A percentile compares a stretch with the other conserved stretches of the same genome.
These are phyloP conservation scores for Lachancea mirantina DNA, from an alignment of 805 yeast species.

Conservation along the genomic window DNA sequence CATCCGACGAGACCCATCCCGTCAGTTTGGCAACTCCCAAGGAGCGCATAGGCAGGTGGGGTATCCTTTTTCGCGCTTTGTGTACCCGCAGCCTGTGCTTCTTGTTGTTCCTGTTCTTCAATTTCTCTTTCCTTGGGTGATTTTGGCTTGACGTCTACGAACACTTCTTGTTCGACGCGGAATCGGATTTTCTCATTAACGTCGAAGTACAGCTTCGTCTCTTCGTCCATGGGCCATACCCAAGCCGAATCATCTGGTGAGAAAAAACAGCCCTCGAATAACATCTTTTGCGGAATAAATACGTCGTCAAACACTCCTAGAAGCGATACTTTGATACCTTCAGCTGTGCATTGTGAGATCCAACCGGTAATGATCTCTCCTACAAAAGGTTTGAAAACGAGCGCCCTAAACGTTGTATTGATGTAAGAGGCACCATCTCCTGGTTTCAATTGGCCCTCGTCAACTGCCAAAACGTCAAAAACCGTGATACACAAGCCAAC, in stretches of 20 bases:
- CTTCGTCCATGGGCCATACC: constrained; percentile 80
- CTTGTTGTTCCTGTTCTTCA: constrained; percentile 25
- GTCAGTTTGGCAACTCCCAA: constrained; percentile 89
- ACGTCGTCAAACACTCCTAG: constrained; percentile 90
- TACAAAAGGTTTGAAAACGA: constrained; percentile 87
- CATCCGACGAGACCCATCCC: constrained; percentile 96
- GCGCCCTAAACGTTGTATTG: constrained; percentile 62
- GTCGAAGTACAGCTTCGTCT: constrained; percentile 74
- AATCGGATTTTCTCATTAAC: constrained; percentile 86
- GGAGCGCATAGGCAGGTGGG: constrained; percentile 73
- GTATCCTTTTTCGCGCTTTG: constrained; percentile 29
- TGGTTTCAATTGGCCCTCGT: constrained; percentile 84
- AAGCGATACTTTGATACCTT: constrained; percentile 63
- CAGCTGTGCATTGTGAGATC: constrained; percentile 80
- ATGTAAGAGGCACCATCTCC: constrained; percentile 91
- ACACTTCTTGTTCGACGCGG: constrained; percentile 83
- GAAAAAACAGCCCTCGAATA: constrained; percentile 71
- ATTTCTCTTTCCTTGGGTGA: constrained; percentile 49
- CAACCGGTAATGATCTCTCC: constrained; percentile 92
- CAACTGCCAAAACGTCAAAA: constrained; percentile 75
- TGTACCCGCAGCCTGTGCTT: constrained; percentile 21
- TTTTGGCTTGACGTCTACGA: constrained; percentile 75
- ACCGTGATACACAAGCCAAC: constrained; percentile 79
- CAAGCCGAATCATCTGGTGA: constrained; percentile 80
- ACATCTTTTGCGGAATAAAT: constrained; percentile 72